Conservation (phyloP, 2,329 filamentous ascomycete genomes). For the Aureobasidium leucospermi region DNA sequence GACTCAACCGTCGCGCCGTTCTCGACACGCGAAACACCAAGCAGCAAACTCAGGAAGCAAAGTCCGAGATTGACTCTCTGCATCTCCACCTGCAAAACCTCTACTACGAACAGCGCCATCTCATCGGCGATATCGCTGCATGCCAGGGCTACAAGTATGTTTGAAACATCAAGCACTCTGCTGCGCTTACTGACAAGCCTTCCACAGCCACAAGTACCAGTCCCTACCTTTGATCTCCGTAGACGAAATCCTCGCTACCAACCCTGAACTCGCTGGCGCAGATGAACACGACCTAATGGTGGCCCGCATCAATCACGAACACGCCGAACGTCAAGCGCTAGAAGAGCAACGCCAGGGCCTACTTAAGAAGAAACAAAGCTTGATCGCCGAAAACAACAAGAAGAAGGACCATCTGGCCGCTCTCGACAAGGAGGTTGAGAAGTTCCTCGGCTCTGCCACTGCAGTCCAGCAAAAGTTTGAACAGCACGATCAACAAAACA, state of each 20-base stretch:
- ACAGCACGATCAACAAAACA: slow-evolving; percentile 8
- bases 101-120: slow-evolving; percentile 89
- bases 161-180: background rate
- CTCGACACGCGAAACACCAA: slow-evolving; percentile 81
- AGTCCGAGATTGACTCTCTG: slow-evolving; percentile 83
- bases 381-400: slow-evolving; percentile 77
- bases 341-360: slow-evolving; percentile 70
- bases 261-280: slow-evolving; percentile 65
- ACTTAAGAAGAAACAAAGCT: slow-evolving; percentile 56
- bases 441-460: slow-evolving; percentile 75
- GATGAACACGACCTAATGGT: slow-evolving; percentile 80
- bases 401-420: slow-evolving; percentile 88
- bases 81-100: slow-evolving; percentile 92
- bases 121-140: slow-evolving; percentile 80
- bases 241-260: slow-evolving; percentile 69
- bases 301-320: slow-evolving; percentile 84
- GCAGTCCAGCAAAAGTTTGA: slow-evolving; percentile 17
- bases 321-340: slow-evolving; percentile 71
- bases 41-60: slow-evolving; percentile 72
- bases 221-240: slow-evolving; percentile 76
- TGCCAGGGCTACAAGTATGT: slow-evolving; percentile 88
- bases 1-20: slow-evolving; percentile 74
- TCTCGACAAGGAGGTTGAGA: slow-evolving; percentile 85
- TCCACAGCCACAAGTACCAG: slow-evolving; percentile 70
- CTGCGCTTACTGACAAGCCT: slow-evolving; percentile 7